These are phyloP conservation scores for Monosporascus sp. DNA, from an alignment of 2,329 filamentous ascomycete species.

Conservation along the genomic window DNA sequence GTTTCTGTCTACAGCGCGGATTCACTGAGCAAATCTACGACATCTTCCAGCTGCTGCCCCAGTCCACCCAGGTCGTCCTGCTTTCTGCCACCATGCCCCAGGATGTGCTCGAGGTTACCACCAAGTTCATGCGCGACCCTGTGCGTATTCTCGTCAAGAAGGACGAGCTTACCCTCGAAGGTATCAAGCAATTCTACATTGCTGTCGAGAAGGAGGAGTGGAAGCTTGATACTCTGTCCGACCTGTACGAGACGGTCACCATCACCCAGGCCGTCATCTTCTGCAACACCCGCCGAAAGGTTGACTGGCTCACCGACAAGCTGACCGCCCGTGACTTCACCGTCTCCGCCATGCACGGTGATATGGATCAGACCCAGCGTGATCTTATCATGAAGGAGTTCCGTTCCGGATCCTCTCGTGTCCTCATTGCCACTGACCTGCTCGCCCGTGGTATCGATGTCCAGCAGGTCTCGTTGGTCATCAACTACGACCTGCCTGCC, in stretches of 20 bases:
- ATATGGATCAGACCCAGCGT: conserved; percentile 97
- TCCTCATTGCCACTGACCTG: conserved; percentile 95
- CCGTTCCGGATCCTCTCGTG: conserved; percentile 96
- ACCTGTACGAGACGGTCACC: conserved; percentile 98
- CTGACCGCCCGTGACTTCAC: conserved; percentile 98
- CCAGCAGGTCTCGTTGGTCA: conserved; percentile 98
- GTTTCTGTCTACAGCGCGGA: conserved; percentile 59
- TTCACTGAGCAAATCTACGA: conserved; percentile 99
- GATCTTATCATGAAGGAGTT: conserved; percentile 99
- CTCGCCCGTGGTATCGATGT: conserved; percentile 99
- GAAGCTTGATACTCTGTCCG: conserved; percentile 98
- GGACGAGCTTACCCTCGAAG: conserved; percentile 98
- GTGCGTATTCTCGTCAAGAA: conserved; percentile 99
- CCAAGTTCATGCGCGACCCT: conserved; percentile 99
- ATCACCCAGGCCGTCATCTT: conserved; percentile 99
- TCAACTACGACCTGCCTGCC: conserved; percentile 98
- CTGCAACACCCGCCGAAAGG: conserved; percentile 99
- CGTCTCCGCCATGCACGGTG: conserved; percentile 98
- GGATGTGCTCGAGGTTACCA: conserved; percentile 98
- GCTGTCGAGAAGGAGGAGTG: conserved; percentile 99
- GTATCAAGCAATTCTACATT: conserved; percentile 99
- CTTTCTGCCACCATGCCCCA: conserved; percentile 98
- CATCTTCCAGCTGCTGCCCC: conserved; percentile 97
- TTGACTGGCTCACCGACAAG: conserved; percentile 99
- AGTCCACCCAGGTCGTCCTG: conserved; percentile 96